Conservation (phyloP, 768 basidiomycete species). For the Dacryopinax spathularia region DNA sequence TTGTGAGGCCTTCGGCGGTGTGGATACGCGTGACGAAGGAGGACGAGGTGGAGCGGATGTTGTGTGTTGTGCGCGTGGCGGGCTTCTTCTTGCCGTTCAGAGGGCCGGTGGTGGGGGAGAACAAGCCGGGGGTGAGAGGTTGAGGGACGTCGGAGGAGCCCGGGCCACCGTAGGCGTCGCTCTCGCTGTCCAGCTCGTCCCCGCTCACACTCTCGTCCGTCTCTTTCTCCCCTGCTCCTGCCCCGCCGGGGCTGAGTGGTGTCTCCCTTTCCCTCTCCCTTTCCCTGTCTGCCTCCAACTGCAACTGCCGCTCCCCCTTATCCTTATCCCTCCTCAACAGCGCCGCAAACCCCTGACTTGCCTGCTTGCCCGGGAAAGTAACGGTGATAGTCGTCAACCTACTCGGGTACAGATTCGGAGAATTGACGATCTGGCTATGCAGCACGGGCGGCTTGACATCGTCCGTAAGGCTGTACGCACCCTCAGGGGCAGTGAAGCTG, state of each 20-base stretch:
- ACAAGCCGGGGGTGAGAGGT: slow-evolving; percentile 37
- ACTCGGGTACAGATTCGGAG: slow-evolving; percentile 38
- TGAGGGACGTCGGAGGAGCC: slow-evolving; percentile 41
- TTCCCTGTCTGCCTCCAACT: neutral
- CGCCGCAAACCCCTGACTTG: neutral
- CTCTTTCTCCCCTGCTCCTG: slow-evolving; percentile 9
- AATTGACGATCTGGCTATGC: slow-evolving; percentile 25
- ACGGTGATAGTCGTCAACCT: slow-evolving; percentile 47
- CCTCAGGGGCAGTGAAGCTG: slow-evolving; percentile 79
- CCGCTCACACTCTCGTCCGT: slow-evolving; percentile 68
- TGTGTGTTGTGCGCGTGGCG: slow-evolving; percentile 67
- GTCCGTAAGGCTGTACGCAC: slow-evolving; percentile 76
- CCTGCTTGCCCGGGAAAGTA: slow-evolving; percentile 34
- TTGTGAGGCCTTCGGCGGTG: slow-evolving; percentile 59
- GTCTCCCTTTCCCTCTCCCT: slow-evolving; percentile 13
- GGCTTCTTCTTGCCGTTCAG: slow-evolving; percentile 47
- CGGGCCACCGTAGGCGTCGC: slow-evolving; percentile 25
- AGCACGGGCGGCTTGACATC: slow-evolving; percentile 56
- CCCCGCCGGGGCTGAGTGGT: neutral
- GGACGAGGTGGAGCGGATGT: slow-evolving; percentile 78
- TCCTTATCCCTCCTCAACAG: neutral
- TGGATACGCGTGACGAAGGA: slow-evolving; percentile 84
- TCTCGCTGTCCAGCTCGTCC: slow-evolving; percentile 53
- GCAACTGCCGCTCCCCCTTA: neutral
- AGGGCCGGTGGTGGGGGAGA: slow-evolving; percentile 34